Percentiles rank a stretch among this genome's conserved stretches.
These are phyloP conservation scores for Triticum monococcum DNA, from an alignment of 176 grass and related monocot genomes.

Conservation along the genomic window DNA sequence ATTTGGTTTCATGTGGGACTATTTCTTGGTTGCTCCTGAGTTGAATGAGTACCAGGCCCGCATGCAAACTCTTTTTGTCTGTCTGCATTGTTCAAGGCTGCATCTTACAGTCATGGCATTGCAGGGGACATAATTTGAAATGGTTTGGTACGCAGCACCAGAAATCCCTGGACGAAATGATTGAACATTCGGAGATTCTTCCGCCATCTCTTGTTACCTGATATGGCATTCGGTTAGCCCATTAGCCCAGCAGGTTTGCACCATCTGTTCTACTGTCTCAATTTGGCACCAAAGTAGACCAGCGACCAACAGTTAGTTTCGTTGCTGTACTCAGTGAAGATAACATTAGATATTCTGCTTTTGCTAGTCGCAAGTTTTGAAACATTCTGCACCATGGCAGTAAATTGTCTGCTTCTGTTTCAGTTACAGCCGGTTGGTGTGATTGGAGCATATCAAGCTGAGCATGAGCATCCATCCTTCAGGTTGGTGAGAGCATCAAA, in stretches of 20 bases:
- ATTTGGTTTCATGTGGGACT: not conserved
- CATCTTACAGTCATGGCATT: not conserved
- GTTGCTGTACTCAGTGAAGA: too few species aligned
- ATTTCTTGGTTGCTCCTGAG: not conserved
- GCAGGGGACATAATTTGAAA: not conserved
- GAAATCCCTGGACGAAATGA: not conserved
- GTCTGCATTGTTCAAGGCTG: not conserved
- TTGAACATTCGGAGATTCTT: not conserved
- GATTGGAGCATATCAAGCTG: not conserved
- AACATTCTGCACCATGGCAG: not conserved
- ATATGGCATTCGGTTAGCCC: too few species aligned
- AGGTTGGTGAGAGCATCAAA: constrained; percentile 37
- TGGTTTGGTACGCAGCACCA: not conserved
- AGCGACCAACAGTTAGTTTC: not conserved
- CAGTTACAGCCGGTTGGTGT: constrained; percentile 3
- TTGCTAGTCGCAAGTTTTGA: too few species aligned
- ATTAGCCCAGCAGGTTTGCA: not conserved
- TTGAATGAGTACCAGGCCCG: not conserved
- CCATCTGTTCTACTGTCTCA: not conserved
- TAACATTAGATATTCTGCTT: too few species aligned
- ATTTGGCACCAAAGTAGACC: not conserved
- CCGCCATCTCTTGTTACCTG: not conserved
- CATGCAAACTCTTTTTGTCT: not conserved
- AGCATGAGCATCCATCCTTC: not conserved
- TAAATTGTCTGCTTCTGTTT: not conserved